Evolutionary conservation across 2,329 filamentous ascomycete genomes (phyloP), one percentile per base, ranked within the genome.

Genomic region (Mycosphaerella sp.): DNA sequence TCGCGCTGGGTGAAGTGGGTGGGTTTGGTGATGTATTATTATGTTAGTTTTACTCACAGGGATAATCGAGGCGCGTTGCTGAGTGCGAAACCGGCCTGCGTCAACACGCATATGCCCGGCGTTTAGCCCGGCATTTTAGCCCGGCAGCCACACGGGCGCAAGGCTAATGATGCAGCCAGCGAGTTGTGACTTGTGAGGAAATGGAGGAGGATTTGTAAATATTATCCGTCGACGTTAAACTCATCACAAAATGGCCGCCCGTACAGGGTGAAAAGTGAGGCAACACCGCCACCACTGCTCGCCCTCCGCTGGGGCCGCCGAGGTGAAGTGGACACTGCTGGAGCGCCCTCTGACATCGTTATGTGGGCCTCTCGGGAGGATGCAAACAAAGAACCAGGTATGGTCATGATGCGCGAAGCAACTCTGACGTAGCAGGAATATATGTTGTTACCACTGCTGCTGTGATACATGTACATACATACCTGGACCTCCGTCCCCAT

Each of bases 401-500:
- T 29, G 29, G 23, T 26, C 11, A 41, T 51, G n/a, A n/a, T 12
- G 42, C 21, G 29, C 29, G 23, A 45, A 17, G 32, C 29, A 51
- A 45, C 14, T 51, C 48, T 51, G 48, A 51, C 48, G 48, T 51
- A 51, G 39, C 41, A n/a, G 14, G 23, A 34, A 26, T 23, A 32
- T 41, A 26, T 23, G 21, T 41, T 36, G 41, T 31, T 45, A 21
- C 21, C 21, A 21, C 21, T 21, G 21, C 21, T 36, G 34, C 17
- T 34, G 26, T 26, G 31, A 21, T 29, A 29, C 26, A 29, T 29
- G 26, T 29, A 29, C 6, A 7, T 7, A 6, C 26, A 1, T 6
- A 29, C 5, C 26, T 29, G 5, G 26, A 29, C 26, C 11, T 36
- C 31, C 21, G 9, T 17, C 41, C 36, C 23, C 12, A 31, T n/a